phyloP scores from a whole-genome alignment of 306 rosid species.

The Acacia acuminata region DNA sequence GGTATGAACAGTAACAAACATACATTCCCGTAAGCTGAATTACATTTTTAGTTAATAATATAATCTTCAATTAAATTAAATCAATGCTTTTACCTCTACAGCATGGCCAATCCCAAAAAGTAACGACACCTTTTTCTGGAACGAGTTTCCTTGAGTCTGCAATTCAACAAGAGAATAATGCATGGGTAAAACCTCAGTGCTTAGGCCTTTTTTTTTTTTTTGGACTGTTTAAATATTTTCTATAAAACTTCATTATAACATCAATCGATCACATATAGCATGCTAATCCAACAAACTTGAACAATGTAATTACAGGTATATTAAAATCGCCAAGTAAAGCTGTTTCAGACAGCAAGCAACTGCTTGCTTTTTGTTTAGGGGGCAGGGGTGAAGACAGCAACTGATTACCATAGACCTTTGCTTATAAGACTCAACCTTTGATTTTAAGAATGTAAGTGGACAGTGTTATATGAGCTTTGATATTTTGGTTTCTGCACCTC shows the following conservation, averaged over 20 bases:
- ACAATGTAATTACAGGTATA: background rate
- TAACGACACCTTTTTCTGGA: slow-evolving; percentile 81
- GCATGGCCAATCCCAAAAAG: slow-evolving; percentile 85
- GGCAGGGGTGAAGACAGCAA: background rate
- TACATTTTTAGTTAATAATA: slow-evolving; percentile 13
- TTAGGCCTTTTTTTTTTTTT: slow-evolving; percentile 13
- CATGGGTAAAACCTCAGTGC: background rate
- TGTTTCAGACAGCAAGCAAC: slow-evolving; percentile 7
- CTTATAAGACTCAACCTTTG: background rate
- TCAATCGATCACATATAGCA: slow-evolving; percentile 14
- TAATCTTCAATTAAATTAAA: slow-evolving; percentile 6
- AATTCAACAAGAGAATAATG: slow-evolving; percentile 34
- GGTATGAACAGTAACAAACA: background rate
- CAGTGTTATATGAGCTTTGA: slow-evolving; percentile 6
- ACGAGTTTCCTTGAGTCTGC: slow-evolving; percentile 97
- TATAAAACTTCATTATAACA: slow-evolving; percentile 9
- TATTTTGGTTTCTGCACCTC: background rate
- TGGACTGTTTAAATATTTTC: background rate
- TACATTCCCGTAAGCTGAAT: slow-evolving; percentile 12
- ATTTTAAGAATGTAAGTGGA: background rate
- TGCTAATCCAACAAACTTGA: background rate
- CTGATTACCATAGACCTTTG: background rate
- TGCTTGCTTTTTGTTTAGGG: background rate
- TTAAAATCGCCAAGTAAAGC: background rate
- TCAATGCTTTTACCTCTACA: slow-evolving; percentile 63